Percentiles rank a stretch among this genome's conserved stretches.
These are phyloP conservation scores for Russula sp. DNA, from an alignment of 768 basidiomycete species.

Conservation along the genomic window DNA sequence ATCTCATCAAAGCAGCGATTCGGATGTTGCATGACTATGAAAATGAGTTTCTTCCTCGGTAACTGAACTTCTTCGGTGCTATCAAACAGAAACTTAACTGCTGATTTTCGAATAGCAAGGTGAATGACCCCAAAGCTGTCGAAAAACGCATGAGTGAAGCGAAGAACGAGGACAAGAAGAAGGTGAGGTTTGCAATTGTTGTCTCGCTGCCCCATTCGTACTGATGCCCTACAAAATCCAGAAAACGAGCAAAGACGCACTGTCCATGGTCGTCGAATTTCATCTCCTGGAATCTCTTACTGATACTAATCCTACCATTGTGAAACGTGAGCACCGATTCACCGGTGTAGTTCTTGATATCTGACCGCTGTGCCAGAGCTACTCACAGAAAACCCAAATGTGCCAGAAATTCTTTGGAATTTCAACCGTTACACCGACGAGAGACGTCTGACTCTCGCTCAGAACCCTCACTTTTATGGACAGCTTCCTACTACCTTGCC, in stretches of 20 bases:
- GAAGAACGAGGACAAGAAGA: background rate
- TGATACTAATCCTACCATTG: background rate
- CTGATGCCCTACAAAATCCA: background rate
- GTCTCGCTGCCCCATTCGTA: background rate
- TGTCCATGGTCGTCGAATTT: background rate
- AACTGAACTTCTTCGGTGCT: too few relatives aligned
- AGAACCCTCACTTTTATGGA: slow-evolving; percentile 6
- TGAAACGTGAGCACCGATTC: background rate
- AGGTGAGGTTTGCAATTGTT: background rate
- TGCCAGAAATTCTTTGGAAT: background rate
- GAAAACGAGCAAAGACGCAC: background rate
- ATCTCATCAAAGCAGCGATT: background rate
- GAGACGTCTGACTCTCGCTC: background rate
- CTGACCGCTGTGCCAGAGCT: background rate
- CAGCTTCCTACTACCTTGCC: background rate
- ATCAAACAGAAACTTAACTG: too few relatives aligned
- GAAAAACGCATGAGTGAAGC: background rate
- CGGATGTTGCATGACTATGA: background rate
- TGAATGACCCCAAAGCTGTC: too few relatives aligned
- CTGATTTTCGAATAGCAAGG: too few relatives aligned
- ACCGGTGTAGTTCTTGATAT: background rate
- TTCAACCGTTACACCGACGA: background rate
- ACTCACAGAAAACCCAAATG: background rate
- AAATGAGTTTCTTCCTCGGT: background rate
- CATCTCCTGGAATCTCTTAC: background rate